phyloP scores from a whole-genome alignment of 2,329 filamentous ascomycete species.

The Ustulina deusta region DNA sequence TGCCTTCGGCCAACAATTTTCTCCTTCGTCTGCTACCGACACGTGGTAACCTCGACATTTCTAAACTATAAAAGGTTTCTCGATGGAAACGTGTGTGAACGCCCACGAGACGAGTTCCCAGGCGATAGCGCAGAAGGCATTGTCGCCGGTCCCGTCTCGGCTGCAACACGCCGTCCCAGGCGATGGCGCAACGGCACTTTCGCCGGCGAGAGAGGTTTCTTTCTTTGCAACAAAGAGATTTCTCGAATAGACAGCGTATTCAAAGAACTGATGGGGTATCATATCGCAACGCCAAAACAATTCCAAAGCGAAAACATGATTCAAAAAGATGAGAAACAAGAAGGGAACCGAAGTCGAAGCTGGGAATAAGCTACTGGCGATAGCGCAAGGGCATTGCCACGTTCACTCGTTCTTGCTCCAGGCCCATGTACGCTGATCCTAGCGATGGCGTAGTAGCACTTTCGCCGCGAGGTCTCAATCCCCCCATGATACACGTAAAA shows the following conservation, averaged over 20 bases:
- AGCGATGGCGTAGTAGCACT: constrained; percentile 56
- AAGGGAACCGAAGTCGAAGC: constrained; percentile 41
- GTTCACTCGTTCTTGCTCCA: constrained; percentile 37
- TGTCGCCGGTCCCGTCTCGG: constrained; percentile 59
- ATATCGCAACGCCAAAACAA: constrained; percentile 54
- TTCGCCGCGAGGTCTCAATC: constrained; percentile 48
- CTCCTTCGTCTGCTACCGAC: constrained; percentile 8
- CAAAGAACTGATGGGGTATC: constrained; percentile 67
- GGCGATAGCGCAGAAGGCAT: constrained; percentile 67
- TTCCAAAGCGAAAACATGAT: constrained; percentile 34
- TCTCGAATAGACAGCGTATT: constrained; percentile 63
- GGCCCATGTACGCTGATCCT: constrained; percentile 46
- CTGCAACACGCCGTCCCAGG: constrained; percentile 61
- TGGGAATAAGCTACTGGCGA: constrained; percentile 46
- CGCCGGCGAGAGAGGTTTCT: constrained; percentile 51
- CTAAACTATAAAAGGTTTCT: constrained; percentile 31
- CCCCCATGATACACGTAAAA: constrained; percentile 49
- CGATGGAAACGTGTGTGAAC: constrained; percentile 44
- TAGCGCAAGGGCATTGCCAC: constrained; percentile 59
- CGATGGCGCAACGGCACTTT: constrained; percentile 63
- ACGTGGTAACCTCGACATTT: constrained; percentile 11
- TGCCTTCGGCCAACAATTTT: constrained; percentile 23
- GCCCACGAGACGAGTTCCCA: constrained; percentile 53
- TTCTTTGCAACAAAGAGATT: constrained; percentile 40
- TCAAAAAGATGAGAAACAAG: constrained; percentile 34